Conservation (phyloP, 2,329 filamentous ascomycete genomes). For the Calonectria pseudoreteaudii region DNA sequence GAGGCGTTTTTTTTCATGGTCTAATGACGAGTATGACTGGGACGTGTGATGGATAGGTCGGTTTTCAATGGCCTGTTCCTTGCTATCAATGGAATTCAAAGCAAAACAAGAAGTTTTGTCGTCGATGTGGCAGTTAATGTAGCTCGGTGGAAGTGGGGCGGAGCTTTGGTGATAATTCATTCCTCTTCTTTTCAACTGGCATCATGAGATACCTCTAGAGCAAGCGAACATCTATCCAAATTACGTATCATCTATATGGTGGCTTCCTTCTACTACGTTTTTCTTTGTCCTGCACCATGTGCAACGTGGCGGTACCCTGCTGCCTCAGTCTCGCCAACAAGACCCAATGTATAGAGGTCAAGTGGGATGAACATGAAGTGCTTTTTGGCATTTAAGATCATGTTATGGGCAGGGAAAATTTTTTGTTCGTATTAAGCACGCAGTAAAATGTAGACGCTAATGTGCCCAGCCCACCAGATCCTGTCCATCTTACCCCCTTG, state of each 20-base stretch:
- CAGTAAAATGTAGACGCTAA: slow-evolving; percentile 36
- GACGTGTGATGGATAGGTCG: slow-evolving; percentile 34
- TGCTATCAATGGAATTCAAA: slow-evolving; percentile 13
- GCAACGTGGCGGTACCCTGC: background rate
- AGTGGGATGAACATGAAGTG: background rate
- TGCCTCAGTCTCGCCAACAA: background rate
- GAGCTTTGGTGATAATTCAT: slow-evolving; percentile 24
- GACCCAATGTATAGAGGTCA: background rate
- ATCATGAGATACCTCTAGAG: slow-evolving; percentile 42
- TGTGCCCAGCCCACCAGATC: slow-evolving; percentile 31
- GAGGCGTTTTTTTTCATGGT: slow-evolving; percentile 40
- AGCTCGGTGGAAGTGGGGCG: slow-evolving; percentile 2
- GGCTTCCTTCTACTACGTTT: background rate
- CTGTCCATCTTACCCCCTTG: slow-evolving; percentile 32
- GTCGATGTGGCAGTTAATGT: slow-evolving; percentile 2
- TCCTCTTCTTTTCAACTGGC: slow-evolving; percentile 29
- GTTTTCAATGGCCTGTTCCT: slow-evolving; percentile 22
- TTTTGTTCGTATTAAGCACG: slow-evolving; percentile 32
- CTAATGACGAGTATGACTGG: slow-evolving; percentile 42
- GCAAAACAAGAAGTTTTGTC: slow-evolving; percentile 10
- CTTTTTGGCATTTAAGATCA: background rate
- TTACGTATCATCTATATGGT: slow-evolving; percentile 26
- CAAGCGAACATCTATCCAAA: slow-evolving; percentile 38
- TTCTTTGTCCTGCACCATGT: background rate
- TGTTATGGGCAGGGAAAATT: slow-evolving; percentile 22